Evolutionary conservation across 805 yeast species (phyloP), one percentile per base, ranked within the genome.

Genomic region (Cyberlindnera maritima): DNA sequence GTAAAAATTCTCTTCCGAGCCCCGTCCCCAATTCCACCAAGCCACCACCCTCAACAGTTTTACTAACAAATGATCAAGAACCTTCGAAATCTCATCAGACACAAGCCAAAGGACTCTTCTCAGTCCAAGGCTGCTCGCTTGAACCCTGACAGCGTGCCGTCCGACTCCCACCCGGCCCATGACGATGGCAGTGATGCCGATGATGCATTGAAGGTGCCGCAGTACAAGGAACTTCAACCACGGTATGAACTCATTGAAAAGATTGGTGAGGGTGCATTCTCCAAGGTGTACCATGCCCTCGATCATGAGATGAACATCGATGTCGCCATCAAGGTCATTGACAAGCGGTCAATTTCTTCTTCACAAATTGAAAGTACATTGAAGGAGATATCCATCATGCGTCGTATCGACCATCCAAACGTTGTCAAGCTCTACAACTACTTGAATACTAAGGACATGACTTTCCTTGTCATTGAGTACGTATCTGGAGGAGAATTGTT

Each of bases 251-350:
- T 79, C 23, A 44, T 72, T 3, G 70, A 70, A 37, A 74, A 75
- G 58, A 75, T 87, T 52, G 95, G 95, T 9, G 94, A 87, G 63
- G 95, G 95, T 21, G 91, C 95, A 0, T 87, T 87, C 55, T 84
- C 91, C 3, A 75, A 79, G 26, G 95, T 87, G 15, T 83, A 80
- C 65, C 77, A 78, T 44, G 91, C 88, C 21, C 41, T 58, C n/a
- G 70, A 60, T 43, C 38, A 50, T 25, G 49, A 54, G 4, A 34
- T 46, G 14, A 44, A 57, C 31, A 33, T 50, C 12, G 28, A 42
- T 1, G 79, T 78, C 19, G 84, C 83, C 1, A 67, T 79, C 32
- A 79, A 79, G 57, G 71, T 79, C 26, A 84, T 90, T 50, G 77
- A 85, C 50, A 88, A 88, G 64, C 75, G 76, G 50, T 83, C 81